Evolutionary conservation across 2,329 filamentous ascomycete species (phyloP), one percentile per base, ranked within the genome.

Genomic region (Nemania bipapillata): DNA sequence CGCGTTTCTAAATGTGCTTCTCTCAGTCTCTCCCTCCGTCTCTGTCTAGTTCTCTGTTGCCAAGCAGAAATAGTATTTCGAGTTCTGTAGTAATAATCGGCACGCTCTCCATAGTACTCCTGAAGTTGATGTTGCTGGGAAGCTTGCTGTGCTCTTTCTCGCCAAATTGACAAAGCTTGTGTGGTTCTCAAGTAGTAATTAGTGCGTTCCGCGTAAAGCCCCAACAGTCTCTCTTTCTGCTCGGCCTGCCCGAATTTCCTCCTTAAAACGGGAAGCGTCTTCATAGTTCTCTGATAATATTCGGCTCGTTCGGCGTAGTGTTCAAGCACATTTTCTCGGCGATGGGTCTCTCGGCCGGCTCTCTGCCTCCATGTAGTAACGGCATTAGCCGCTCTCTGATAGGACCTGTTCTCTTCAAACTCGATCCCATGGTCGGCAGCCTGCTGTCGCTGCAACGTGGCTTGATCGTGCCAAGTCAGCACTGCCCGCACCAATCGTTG

Each of bases 1-100:
- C 77, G 77, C 17, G 76, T 76, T 67, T 78, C 77, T 45, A 78
- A 56, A 67, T 79, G 74, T 7, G 77, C 76, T 30, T 79, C 76
- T 57, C 71, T 77, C 15, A 79, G 65, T 47, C 71, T 76, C 40
- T 74, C 66, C 65, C 77, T 79, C n/a, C 77, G 77, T 54, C 62
- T 76, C 65, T 76, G 58, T 55, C 77, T 77, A 2, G 77, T 70
- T 24, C 60, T 42, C 1, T 73, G 59, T 47, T 71, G 70, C 77
- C 77, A 79, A 9, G 67, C 47, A 17, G 70, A 22, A 15, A 79
- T 37, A 0, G 74, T 73, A 17, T 70, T 70, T 42, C 66, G 72
- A 22, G 75, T 74, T 57, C 55, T 73, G 53, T 77, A 77, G 59
- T 79, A 78, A 50, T 77, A 78, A 62, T 78, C 66, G 26, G 77